These are phyloP conservation scores for Epichloe scottii DNA, from an alignment of 2,329 filamentous ascomycete genomes.

Conservation along the genomic window DNA sequence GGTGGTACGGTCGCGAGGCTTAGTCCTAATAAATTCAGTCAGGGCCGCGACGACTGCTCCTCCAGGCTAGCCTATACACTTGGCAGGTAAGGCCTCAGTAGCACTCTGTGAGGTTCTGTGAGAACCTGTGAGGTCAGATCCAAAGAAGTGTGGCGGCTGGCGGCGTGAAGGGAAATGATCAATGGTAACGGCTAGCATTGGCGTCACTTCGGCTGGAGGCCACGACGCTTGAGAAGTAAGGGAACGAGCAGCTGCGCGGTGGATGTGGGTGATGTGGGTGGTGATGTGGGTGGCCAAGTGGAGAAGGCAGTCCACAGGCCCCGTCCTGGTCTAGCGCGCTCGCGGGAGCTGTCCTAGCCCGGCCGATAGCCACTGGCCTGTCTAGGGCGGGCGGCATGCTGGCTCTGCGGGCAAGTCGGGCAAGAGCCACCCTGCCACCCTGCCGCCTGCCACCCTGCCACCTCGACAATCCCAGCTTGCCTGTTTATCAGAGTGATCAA, in stretches of 20 bases:
- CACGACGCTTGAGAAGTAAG: neutral
- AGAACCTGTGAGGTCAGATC: no score
- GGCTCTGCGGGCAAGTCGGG: neutral
- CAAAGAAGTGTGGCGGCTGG: no score
- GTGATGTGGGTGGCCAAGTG: neutral
- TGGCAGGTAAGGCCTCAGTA: no score
- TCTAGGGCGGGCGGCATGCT: slow-evolving; percentile 3
- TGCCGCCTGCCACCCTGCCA: neutral
- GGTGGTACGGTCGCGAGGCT: no score
- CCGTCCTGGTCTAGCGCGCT: slow-evolving; percentile 3
- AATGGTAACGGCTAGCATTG: neutral
- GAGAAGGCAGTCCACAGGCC: neutral
- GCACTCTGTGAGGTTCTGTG: no score
- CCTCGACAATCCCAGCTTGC: no score
- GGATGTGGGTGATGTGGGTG: neutral
- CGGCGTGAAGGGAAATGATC: no score
- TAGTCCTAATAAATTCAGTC: no score
- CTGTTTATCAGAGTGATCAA: no score
- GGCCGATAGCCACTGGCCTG: slow-evolving; percentile 1
- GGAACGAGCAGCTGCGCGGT: neutral
- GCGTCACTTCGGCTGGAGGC: neutral
- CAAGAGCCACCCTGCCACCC: neutral
- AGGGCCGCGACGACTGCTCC: no score
- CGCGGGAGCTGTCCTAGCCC: slow-evolving; percentile 4
- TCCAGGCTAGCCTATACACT: no score